Base-by-base conservation (phyloP, 257 asterid species). In the Echites panduratus region DNA sequence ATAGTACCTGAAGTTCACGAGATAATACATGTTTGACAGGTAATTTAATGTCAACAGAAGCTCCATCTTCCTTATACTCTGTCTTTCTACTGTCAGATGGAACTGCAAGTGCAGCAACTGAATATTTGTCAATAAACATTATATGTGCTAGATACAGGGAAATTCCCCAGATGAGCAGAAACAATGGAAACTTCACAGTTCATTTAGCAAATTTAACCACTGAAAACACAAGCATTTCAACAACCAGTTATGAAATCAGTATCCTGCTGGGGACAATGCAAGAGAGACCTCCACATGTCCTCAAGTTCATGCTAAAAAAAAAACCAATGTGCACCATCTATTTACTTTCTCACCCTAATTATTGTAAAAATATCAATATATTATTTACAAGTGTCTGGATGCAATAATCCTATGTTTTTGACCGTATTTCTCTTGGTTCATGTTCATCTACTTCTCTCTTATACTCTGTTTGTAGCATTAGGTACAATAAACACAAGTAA, bases 21-120 rank as follows among this genome's bases (percentile, higher is more conserved):
- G 99, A 92, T 75, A 95, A 88, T 13, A 92, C 96, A 73, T 95
- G 99, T 85, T 95, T 95, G 75, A 90, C 88, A 7, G 99, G 98
- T 76, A 92, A 85, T 79, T 90, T 95, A 78, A 95, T 82, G 78
- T 95, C 99, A 73, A 89, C 84, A 38, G 91, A 85, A 69, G 82
- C 82, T 59, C 97, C 91, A 68, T 90, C 99, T 71, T 95, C 97
- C 78, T 89, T 92, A 79, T 82, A 87, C 75, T 90, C 97, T n/a
- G 88, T 59, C 87, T 86, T 86, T 83, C 85, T 82, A 74, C 82
- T 89, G 73, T 95, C 98, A 62, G 90, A 70, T 59, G 90, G 89
- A 69, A 77, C 82, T 72, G 87, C 84, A 79, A 87, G 87, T 82
- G 84, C 97, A 86, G 56, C 59, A 78, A 45, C 13, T 4, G 29